Evolutionary conservation across 805 yeast species (phyloP), one percentile per base, ranked within the genome.

Genomic region (Candida hispaniensis): DNA sequence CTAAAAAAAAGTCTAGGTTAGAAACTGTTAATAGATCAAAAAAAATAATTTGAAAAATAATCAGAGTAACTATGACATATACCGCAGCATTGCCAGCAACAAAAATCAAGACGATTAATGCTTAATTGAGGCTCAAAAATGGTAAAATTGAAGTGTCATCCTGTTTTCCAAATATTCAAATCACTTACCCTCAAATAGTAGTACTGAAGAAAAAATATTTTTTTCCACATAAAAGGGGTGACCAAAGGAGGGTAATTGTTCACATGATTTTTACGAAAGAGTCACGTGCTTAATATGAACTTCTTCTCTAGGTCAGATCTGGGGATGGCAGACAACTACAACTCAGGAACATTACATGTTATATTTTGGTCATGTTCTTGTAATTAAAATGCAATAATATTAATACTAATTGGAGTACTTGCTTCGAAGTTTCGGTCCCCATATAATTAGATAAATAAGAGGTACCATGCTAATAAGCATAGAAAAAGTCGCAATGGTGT

Each of bases 401-500:
- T n/a, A n/a, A n/a, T n/a, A n/a, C n/a, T n/a, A n/a, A n/a, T n/a
- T n/a, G n/a, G n/a, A n/a, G n/a, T n/a, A n/a, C n/a, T n/a, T n/a
- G n/a, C n/a, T n/a, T n/a, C n/a, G n/a, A n/a, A n/a, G n/a, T n/a
- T n/a, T n/a, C n/a, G n/a, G n/a, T n/a, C n/a, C n/a, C n/a, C n/a
- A n/a, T n/a, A n/a, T n/a, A 10, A 32, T 32, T 5, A 32, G 12
- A 7, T 13, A 32, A 5, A 32, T 9, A 7, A 32, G 7, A 1
- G 36, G 36, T 3, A 32, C 17, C 10, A 28, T 22, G 3, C 28
- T 22, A 2, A 17, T 4, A n/a, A 32, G 4, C 12, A 67, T 42
- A 5, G 63, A 55, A 18, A 57, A 42, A 0, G 70, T 72, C 15
- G 67, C 59, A 15, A 70, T 61, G 0, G 75, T 69, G 41, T 65